Base-by-base conservation (phyloP, 768 basidiomycete species). In the Podaxis mareebaensis region DNA sequence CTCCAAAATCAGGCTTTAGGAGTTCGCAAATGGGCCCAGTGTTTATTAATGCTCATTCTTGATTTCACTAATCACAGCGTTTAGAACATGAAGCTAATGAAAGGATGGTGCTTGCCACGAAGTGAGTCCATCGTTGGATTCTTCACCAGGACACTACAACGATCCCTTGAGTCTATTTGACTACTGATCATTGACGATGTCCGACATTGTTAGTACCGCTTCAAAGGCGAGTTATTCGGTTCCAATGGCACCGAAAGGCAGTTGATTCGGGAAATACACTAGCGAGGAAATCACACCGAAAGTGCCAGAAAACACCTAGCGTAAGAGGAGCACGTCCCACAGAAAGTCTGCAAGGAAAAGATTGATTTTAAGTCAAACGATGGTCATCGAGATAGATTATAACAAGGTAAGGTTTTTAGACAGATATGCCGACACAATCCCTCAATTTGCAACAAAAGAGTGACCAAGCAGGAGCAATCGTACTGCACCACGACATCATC, bases 401-500 rank as follows among this genome's bases (percentile, higher is more conserved):
- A 79, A 81, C 69, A 92, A 91, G 79, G 91, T 88, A 67, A 22
- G 48, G 28, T 52, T 46, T 30, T 52, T 46, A 20, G 46, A 49
- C 8, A 11, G 15, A 8, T 20, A 26, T 7, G 11, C 22, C n/a
- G 4, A 11, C 4, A 49, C n/a, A 3, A 51, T 38, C n/a, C 30
- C 44, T 24, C 53, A 28, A 17, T 10, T 15, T 10, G 40, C 20
- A 10, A 24, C 76, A 92, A 88, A 84, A 83, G 76, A 95, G 92
- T 69, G 90, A 93, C 73, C 90, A 93, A 69, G 92, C 94, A 0
- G 95, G 96, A 75, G 84, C 88, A 2, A 91, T 93, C n/a, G 83
- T 96, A 33, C 80, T 97, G 26, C 95, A 98, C 72, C 88, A 96
- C 73, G 97, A 99, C 75, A 86, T 97, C 61, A 91, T 96, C 58